Percentiles rank a stretch among this genome's conserved stretches.
These are phyloP conservation scores for Lipomyces mesembrius DNA, from an alignment of 805 yeast species.

Conservation along the genomic window DNA sequence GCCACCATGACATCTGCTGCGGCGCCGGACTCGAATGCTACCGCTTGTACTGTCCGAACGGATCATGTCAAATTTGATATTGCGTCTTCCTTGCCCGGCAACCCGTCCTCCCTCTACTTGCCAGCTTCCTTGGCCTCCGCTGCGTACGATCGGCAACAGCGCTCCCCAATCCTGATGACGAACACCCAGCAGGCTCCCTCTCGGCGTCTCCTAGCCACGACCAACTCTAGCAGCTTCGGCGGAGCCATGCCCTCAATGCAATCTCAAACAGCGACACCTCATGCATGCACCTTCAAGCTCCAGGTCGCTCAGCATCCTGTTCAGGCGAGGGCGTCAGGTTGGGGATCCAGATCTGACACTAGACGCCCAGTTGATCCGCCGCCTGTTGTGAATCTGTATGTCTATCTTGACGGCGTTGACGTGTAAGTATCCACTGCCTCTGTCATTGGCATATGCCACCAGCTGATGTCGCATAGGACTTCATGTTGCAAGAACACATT, in stretches of 20 bases:
- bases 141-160: background rate
- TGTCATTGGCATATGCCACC: conserved; percentile 8
- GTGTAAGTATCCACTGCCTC: conserved; percentile 23
- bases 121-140: background rate
- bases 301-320: conserved; percentile 44
- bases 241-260: background rate
- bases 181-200: background rate
- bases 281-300: conserved; percentile 14
- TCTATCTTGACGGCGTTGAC: conserved; percentile 28
- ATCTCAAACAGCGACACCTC: background rate
- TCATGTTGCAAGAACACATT: conserved; percentile 37
- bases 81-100: background rate
- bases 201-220: background rate
- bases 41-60: background rate
- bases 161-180: background rate
- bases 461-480: conserved; percentile 19
- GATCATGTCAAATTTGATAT: background rate
- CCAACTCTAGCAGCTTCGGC: background rate
- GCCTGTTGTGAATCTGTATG: conserved; percentile 42
- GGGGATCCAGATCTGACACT: conserved; percentile 45
- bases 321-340: conserved; percentile 47
- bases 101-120: background rate
- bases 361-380: conserved; percentile 48
- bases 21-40: background rate
- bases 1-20: background rate